These are phyloP conservation scores for Ambrosia hybrid DNA, from an alignment of 140 eudicot species.

Conservation along the genomic window DNA sequence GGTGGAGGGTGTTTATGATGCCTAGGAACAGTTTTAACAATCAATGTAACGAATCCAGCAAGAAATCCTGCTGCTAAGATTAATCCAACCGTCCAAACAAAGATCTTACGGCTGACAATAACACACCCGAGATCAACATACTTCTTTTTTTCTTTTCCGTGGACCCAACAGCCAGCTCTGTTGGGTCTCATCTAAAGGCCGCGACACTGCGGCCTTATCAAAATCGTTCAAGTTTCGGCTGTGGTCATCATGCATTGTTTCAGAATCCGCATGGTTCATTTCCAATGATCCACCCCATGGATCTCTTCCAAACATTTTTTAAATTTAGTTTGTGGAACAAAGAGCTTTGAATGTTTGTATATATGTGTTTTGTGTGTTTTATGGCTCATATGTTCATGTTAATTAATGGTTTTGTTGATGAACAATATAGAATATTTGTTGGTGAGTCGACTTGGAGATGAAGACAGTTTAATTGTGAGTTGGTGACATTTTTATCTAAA, in stretches of 20 bases:
- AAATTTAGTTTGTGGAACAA: neutral
- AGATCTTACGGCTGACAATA: conserved; percentile 82
- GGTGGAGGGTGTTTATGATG: conserved; percentile 67
- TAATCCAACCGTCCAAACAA: conserved; percentile 76
- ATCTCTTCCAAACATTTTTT: conserved; percentile 85
- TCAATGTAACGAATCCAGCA: conserved; percentile 63
- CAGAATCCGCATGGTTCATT: conserved; percentile 74
- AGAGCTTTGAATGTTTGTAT: neutral
- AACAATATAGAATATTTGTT: conserved; percentile 31
- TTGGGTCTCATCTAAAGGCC: conserved; percentile 87
- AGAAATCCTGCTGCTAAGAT: conserved; percentile 67
- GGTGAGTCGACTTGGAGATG: conserved; percentile 35
- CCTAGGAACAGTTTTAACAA: conserved; percentile 70
- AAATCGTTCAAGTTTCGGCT: conserved; percentile 75
- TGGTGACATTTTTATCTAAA: conserved; percentile 17
- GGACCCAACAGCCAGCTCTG: conserved; percentile 92
- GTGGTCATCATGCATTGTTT: conserved; percentile 73
- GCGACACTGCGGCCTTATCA: conserved; percentile 77
- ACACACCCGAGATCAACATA: conserved; percentile 91
- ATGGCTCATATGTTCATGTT: conserved; percentile 3
- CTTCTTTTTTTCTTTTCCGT: conserved; percentile 89
- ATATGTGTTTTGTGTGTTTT: neutral
- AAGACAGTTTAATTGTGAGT: conserved; percentile 33
- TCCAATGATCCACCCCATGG: conserved; percentile 98
- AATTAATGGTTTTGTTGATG: conserved; percentile 2